Conservation (phyloP, 2,329 filamentous ascomycete species). For the Colletotrichum falcatum region DNA sequence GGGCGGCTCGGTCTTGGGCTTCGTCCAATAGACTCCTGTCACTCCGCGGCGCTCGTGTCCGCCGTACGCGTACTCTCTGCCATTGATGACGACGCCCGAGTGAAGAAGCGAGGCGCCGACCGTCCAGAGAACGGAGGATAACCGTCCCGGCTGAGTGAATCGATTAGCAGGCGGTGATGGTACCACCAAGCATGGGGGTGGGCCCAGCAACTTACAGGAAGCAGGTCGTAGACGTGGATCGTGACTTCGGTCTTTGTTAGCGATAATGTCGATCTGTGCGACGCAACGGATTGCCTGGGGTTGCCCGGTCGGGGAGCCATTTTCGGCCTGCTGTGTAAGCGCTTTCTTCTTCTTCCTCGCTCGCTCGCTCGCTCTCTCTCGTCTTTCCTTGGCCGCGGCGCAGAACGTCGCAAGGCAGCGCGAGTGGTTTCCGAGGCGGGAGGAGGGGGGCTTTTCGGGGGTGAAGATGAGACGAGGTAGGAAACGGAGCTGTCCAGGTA, state of each 20-base stretch:
- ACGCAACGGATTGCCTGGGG: constrained; percentile 44
- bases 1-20: constrained; percentile 77
- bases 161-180: constrained; percentile 22
- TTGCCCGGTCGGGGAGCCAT: constrained; percentile 39
- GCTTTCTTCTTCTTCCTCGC: neutral
- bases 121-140: constrained; percentile 83
- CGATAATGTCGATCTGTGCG: constrained; percentile 75
- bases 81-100: constrained; percentile 84
- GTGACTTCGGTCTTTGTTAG: constrained; percentile 78
- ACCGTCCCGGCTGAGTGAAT: constrained; percentile 71
- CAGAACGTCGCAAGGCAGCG: constrained; percentile 17
- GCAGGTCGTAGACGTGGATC: constrained; percentile 83
- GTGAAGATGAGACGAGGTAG: constrained; percentile 10
- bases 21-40: constrained; percentile 88
- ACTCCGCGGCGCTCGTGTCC: constrained; percentile 78
- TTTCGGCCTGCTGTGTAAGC: constrained; percentile 9
- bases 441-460: constrained; percentile 2
- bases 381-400: neutral
- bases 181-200: constrained; percentile 11
- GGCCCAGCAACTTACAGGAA: constrained; percentile 66
- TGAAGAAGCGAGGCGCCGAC: constrained; percentile 83
- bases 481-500: neutral
- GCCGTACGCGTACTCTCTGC: constrained; percentile 86
- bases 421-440: neutral
- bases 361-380: neutral